phyloP scores from a whole-genome alignment of 2,329 filamentous ascomycete species.

The Elsinoe perseae region DNA sequence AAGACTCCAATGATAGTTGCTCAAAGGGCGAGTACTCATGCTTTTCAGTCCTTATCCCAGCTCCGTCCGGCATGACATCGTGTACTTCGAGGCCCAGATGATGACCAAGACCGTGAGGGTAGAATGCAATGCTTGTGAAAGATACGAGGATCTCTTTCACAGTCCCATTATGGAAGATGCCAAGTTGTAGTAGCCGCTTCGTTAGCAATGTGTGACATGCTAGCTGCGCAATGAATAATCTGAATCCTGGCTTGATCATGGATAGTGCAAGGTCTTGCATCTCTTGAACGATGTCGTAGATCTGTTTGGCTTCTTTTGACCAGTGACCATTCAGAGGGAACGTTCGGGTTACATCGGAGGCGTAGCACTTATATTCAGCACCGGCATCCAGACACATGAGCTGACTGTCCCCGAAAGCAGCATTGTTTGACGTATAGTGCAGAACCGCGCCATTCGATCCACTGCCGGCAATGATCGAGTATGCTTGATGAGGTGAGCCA shows the following conservation, averaged over 20 bases:
- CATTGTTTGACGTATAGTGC: constrained; percentile 78
- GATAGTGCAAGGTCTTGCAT: constrained; percentile 75
- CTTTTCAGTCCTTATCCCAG: not conserved
- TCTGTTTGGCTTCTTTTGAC: constrained; percentile 58
- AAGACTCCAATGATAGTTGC: constrained; percentile 1
- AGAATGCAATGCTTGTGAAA: constrained; percentile 80
- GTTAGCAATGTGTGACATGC: constrained; percentile 66
- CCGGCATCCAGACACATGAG: constrained; percentile 81
- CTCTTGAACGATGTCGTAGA: constrained; percentile 68
- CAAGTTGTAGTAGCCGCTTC: constrained; percentile 60
- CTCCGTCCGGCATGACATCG: constrained; percentile 41
- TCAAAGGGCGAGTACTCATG: not conserved
- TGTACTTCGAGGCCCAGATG: constrained; percentile 91
- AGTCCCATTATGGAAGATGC: constrained; percentile 59
- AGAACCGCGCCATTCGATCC: constrained; percentile 76
- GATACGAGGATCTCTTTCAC: constrained; percentile 60
- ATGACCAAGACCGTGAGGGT: constrained; percentile 85
- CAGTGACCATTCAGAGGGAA: constrained; percentile 70
- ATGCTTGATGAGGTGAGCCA: constrained; percentile 71
- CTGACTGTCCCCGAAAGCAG: constrained; percentile 59
- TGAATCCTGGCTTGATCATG: constrained; percentile 58
- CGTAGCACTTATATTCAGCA: constrained; percentile 77
- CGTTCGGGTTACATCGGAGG: constrained; percentile 82
- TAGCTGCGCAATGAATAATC: constrained; percentile 65
- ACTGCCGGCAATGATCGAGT: constrained; percentile 79